Percentiles rank a stretch among this genome's conserved stretches.
Conservation (phyloP, 2,329 filamentous ascomycete genomes). For the Xylariaceae sp. region DNA sequence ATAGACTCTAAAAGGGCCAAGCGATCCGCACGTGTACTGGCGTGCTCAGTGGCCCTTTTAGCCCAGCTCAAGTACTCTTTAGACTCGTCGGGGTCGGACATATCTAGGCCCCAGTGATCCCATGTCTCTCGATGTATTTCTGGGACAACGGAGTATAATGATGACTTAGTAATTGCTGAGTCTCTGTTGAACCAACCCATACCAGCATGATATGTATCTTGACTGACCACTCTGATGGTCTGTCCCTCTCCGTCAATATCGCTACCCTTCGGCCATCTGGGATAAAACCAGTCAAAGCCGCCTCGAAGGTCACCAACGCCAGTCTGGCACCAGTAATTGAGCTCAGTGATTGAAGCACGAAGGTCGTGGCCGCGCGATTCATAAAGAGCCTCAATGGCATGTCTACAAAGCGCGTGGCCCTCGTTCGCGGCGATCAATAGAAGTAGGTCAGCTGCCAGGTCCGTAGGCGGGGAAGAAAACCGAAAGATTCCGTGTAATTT, state of each 20-base stretch:
- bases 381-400: conserved; percentile 73
- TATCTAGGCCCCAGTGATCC: conserved; percentile 70
- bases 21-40: conserved; percentile 27
- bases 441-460: conserved; percentile 79
- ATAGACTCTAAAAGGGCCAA: conserved; percentile 54
- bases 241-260: conserved; percentile 72
- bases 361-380: conserved; percentile 73
- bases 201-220: conserved; percentile 75
- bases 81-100: conserved; percentile 61
- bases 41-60: conserved; percentile 21
- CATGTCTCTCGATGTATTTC: conserved; percentile 70
- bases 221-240: conserved; percentile 77
- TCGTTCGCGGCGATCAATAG: conserved; percentile 85
- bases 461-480: conserved; percentile 68
- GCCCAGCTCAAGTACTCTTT: conserved; percentile 47
- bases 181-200: conserved; percentile 81
- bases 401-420: conserved; percentile 76
- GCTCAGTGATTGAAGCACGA: conserved; percentile 78
- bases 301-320: conserved; percentile 87
- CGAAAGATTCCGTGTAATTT: conserved; percentile 85
- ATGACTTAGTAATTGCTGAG: conserved; percentile 46
- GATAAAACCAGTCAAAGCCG: conserved; percentile 88
- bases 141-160: conserved; percentile 57
- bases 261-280: conserved; percentile 73
- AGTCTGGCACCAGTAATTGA: conserved; percentile 98